Conservation (phyloP, 495 filamentous ascomycete genomes). For the Tuber umbilicatum region DNA sequence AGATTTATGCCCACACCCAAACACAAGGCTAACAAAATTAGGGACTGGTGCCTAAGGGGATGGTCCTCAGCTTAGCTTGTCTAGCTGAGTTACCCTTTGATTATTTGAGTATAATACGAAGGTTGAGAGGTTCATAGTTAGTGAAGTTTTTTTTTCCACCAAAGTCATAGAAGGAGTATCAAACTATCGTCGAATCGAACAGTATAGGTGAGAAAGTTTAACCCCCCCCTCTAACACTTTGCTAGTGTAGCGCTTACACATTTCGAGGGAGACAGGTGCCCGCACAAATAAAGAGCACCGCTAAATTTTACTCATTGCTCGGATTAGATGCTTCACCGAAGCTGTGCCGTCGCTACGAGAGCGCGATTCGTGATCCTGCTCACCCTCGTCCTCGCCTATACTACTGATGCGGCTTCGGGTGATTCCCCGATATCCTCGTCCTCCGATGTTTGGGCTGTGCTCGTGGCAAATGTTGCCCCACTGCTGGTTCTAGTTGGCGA, state of each 20-base stretch:
- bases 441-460: constrained; percentile 12
- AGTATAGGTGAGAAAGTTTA: neutral
- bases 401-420: neutral
- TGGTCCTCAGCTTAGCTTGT: neutral
- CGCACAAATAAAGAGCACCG: neutral
- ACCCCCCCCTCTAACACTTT: neutral
- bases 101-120: neutral
- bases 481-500: constrained; percentile 14
- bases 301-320: neutral
- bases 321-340: neutral
- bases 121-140: neutral
- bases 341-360: neutral
- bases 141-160: neutral
- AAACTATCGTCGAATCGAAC: neutral
- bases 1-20: too few relatives aligned
- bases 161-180: neutral
- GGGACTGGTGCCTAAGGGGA: neutral
- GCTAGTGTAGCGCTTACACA: neutral
- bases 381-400: neutral
- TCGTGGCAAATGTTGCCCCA: constrained; percentile 12
- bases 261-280: neutral
- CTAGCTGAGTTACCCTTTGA: neutral
- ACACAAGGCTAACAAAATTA: neutral
- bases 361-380: neutral
- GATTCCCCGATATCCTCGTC: neutral